phyloP scores from a whole-genome alignment of 2,329 filamentous ascomycete species.

The Chrysoporthe austroafricana region DNA sequence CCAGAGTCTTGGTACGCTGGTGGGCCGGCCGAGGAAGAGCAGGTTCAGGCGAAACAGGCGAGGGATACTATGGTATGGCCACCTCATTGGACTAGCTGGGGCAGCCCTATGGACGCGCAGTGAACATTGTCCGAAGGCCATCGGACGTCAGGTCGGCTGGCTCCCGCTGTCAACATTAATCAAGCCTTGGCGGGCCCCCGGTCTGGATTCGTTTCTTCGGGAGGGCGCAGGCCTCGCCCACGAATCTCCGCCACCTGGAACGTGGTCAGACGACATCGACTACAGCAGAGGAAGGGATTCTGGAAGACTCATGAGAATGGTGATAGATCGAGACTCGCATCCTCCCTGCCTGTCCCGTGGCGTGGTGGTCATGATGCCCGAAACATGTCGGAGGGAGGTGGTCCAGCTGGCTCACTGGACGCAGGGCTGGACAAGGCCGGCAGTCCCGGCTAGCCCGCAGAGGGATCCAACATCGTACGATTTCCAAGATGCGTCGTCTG shows the following conservation, averaged over 20 bases:
- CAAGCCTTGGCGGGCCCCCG: background rate
- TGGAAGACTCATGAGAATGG: background rate
- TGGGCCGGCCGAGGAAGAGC: background rate
- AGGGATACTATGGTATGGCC: background rate
- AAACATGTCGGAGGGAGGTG: slow-evolving; percentile 20
- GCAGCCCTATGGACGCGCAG: background rate
- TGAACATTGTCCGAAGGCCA: background rate
- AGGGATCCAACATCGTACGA: slow-evolving; percentile 4
- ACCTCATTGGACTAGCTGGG: background rate
- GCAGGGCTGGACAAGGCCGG: background rate
- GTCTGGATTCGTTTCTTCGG: background rate
- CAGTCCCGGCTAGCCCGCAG: background rate
- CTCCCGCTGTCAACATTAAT: background rate
- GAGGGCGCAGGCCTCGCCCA: background rate
- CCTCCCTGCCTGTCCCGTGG: background rate
- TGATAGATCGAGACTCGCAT: slow-evolving; percentile 26
- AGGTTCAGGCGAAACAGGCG: background rate
- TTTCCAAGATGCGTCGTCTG: slow-evolving; percentile 2
- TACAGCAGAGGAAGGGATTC: background rate
- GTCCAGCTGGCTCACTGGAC: background rate
- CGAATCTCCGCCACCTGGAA: background rate
- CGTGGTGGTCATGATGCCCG: slow-evolving; percentile 11
- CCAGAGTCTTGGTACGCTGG: background rate
- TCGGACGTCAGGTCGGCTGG: background rate
- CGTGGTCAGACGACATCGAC: background rate